phyloP scores from a whole-genome alignment of 768 basidiomycete genomes.

The Chlorophyllum brunneum region DNA sequence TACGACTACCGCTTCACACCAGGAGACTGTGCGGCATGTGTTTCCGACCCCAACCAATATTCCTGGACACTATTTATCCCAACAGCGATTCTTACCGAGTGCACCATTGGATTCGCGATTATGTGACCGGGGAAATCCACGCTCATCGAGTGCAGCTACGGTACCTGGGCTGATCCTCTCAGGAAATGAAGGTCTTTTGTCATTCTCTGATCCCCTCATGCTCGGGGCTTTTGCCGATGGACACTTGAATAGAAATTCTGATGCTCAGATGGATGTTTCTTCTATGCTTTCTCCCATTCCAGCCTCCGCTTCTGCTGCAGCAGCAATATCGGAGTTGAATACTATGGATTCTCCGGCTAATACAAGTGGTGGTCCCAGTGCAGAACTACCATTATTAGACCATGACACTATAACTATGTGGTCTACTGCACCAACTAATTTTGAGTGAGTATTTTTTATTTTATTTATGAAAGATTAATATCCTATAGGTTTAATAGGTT shows the following conservation, averaged over 20 bases:
- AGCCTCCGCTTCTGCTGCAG: background rate
- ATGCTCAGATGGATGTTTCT: slow-evolving; percentile 2
- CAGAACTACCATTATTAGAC: slow-evolving; percentile 30
- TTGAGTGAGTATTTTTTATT: slow-evolving; percentile 43
- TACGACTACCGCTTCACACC: slow-evolving; percentile 14
- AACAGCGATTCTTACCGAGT: background rate
- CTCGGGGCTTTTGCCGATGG: slow-evolving; percentile 4
- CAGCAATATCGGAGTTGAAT: background rate
- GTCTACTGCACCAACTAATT: slow-evolving; percentile 55
- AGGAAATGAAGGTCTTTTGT: background rate
- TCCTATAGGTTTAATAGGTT: slow-evolving; percentile 22
- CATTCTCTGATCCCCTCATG: background rate
- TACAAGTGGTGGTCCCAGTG: background rate
- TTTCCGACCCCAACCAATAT: background rate
- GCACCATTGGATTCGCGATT: background rate
- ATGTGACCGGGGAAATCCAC: background rate
- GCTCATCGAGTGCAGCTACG: background rate
- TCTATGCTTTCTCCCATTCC: background rate
- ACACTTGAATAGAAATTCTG: background rate
- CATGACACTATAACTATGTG: slow-evolving; percentile 57
- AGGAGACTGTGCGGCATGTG: slow-evolving; percentile 1
- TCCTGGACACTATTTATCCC: background rate
- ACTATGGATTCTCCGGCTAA: background rate
- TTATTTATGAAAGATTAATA: background rate
- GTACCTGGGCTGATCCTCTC: background rate